Conservation (phyloP, 1,284 basidiomycete species). For the Cutaneotrichosporon curvatum region DNA sequence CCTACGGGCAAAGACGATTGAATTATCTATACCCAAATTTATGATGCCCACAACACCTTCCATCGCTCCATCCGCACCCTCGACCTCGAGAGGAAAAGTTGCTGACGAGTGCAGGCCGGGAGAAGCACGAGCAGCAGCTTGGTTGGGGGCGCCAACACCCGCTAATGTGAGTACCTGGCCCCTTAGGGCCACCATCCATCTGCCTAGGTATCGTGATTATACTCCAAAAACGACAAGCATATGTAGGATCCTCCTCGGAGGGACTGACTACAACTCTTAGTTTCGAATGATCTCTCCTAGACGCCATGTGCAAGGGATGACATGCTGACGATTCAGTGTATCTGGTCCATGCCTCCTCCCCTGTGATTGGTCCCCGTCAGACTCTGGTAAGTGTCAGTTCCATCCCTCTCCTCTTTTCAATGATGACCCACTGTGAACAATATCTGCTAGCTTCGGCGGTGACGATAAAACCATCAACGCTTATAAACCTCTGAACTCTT, state of each 20-base stretch:
- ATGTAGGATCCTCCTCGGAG: constrained; percentile 43
- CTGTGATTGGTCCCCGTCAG: neutral
- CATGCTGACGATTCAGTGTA: constrained; percentile 1
- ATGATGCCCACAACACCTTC: constrained; percentile 12
- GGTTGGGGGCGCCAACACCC: too few relatives aligned
- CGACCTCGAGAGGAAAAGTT: too few relatives aligned
- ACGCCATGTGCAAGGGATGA: neutral
- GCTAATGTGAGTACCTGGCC: neutral
- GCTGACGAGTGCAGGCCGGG: too few relatives aligned
- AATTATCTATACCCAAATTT: constrained; percentile 46
- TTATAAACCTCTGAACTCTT: constrained; percentile 12
- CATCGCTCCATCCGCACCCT: neutral
- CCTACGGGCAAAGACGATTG: constrained; percentile 37
- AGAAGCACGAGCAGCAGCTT: too few relatives aligned
- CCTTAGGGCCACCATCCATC: neutral
- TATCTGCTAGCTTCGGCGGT: constrained; percentile 21
- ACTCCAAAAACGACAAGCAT: constrained; percentile 40
- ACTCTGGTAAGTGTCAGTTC: neutral
- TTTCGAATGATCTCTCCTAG: constrained; percentile 28
- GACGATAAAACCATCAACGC: constrained; percentile 25
- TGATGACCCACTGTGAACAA: constrained; percentile 22
- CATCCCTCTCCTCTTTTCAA: constrained; percentile 1
- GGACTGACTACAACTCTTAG: constrained; percentile 37
- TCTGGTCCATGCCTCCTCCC: neutral
- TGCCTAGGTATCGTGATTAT: constrained; percentile 33